phyloP scores from a whole-genome alignment of 2,329 filamentous ascomycete species.

The Ascochyta koolunga region DNA sequence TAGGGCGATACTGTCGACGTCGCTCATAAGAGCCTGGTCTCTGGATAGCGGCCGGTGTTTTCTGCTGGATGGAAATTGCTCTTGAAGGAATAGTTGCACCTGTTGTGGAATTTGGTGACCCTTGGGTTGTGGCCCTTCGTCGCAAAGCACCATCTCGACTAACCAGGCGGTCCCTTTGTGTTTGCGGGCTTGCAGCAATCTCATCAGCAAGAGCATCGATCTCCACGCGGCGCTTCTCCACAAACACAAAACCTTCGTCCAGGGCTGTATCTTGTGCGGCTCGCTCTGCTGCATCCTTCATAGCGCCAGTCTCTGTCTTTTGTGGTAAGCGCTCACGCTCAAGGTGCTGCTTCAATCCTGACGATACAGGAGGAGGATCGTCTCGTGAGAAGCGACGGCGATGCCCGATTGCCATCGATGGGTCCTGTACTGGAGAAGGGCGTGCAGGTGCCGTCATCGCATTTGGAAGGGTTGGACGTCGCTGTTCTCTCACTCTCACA shows the following conservation, averaged over 20 bases:
- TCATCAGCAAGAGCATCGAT: constrained; percentile 98
- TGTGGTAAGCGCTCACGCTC: constrained; percentile 51
- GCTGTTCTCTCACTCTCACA: constrained; percentile 45
- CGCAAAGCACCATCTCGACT: constrained; percentile 68
- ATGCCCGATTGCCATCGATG: constrained; percentile 50
- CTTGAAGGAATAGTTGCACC: constrained; percentile 75
- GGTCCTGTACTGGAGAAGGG: constrained; percentile 46
- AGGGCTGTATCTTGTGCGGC: constrained; percentile 87
- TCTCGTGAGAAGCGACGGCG: constrained; percentile 68
- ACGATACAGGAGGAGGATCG: constrained; percentile 51
- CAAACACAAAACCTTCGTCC: constrained; percentile 92
- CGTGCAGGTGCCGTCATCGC: constrained; percentile 55
- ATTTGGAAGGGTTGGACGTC: constrained; percentile 52
- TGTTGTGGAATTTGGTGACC: constrained; percentile 69
- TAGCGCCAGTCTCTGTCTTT: constrained; percentile 45
- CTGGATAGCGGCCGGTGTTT: constrained; percentile 67
- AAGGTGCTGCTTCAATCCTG: constrained; percentile 56
- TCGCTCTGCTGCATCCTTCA: constrained; percentile 61
- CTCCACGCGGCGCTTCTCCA: constrained; percentile 93
- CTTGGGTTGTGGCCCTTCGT: constrained; percentile 80
- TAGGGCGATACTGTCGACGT: constrained; percentile 73
- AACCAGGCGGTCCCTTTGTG: constrained; percentile 52
- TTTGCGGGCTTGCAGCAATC: constrained; percentile 78
- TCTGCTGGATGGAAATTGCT: constrained; percentile 75
- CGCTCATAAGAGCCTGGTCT: constrained; percentile 82